Evolutionary conservation across 1,284 basidiomycete species (phyloP).

Genomic region (Tranzscheliella williamsii): DNA sequence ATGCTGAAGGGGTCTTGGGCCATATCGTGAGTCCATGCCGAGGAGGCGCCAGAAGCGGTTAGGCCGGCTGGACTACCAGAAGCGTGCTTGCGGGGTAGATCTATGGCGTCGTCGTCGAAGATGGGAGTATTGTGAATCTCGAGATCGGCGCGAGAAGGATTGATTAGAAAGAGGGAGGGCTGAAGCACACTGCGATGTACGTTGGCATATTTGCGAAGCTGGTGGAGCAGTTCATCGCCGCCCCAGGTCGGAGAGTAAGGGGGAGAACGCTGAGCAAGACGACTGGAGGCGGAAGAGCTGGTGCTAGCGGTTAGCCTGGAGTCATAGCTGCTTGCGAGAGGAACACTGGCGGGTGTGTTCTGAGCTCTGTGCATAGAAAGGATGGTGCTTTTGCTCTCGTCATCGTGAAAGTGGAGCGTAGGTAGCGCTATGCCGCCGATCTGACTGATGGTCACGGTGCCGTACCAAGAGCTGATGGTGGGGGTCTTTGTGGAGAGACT

Average conservation of each 20-base stretch:
- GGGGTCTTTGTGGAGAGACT: conserved; percentile 78
- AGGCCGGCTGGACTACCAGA: not conserved
- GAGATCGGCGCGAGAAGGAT: conserved; percentile 85
- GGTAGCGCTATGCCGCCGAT: conserved; percentile 86
- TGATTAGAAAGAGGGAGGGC: conserved; percentile 82
- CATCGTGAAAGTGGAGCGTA: conserved; percentile 92
- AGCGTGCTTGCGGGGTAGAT: conserved; percentile 10
- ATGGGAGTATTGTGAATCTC: conserved; percentile 71
- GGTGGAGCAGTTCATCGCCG: conserved; percentile 67
- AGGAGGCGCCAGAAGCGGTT: conserved; percentile 1
- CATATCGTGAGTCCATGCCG: conserved; percentile 24
- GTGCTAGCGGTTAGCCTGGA: conserved; percentile 1
- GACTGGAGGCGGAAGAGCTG: conserved; percentile 1
- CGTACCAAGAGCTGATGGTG: conserved; percentile 72
- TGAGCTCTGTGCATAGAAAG: conserved; percentile 35
- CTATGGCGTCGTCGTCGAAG: conserved; percentile 61
- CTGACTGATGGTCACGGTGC: conserved; percentile 72
- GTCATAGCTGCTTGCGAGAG: conserved; percentile 38
- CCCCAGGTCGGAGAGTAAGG: conserved; percentile 60
- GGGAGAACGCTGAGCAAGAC: conserved; percentile 6
- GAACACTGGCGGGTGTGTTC: conserved; percentile 2
- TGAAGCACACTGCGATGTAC: conserved; percentile 78
- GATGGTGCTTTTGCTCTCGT: conserved; percentile 64
- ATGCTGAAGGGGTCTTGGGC: conserved; percentile 36
- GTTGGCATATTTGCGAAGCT: conserved; percentile 67